These are phyloP conservation scores for Lepidopterella palustris DNA, from an alignment of 495 filamentous ascomycete species.

Conservation along the genomic window DNA sequence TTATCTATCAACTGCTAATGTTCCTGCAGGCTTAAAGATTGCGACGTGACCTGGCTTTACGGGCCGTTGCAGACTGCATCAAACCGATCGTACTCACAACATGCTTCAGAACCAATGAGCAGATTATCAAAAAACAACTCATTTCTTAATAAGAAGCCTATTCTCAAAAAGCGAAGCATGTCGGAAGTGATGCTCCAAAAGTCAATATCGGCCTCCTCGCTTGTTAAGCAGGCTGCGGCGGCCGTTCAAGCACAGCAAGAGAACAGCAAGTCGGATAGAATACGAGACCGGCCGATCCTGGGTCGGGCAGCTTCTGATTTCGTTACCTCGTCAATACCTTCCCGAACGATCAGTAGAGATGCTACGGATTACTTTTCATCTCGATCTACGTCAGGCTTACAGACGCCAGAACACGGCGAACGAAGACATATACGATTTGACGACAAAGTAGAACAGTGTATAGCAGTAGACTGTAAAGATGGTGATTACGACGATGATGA, in stretches of 20 bases:
- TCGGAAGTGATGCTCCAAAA: constrained; percentile 92
- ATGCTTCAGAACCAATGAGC: constrained; percentile 48
- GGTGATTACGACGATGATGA: constrained; percentile 65
- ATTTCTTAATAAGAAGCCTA: constrained; percentile 81
- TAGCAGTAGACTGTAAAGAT: constrained; percentile 80
- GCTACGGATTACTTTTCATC: constrained; percentile 54
- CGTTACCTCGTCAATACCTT: constrained; percentile 46
- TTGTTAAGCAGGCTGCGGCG: constrained; percentile 88
- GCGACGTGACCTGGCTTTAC: constrained; percentile 96
- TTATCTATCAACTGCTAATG: constrained; percentile 20
- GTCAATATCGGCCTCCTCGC: constrained; percentile 82
- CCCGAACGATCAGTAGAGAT: constrained; percentile 49
- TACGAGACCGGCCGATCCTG: constrained; percentile 40
- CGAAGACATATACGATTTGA: constrained; percentile 92
- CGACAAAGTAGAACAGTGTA: constrained; percentile 90
- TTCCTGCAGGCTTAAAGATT: constrained; percentile 78
- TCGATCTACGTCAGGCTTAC: constrained; percentile 53
- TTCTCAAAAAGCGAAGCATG: constrained; percentile 92
- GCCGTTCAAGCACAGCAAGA: constrained; percentile 85
- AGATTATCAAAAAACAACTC: constrained; percentile 73
- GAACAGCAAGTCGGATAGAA: constrained; percentile 36
- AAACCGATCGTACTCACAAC: constrained; percentile 33
- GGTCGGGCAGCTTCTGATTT: constrained; percentile 61
- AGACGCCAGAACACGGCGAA: constrained; percentile 59
- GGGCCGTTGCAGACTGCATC: constrained; percentile 73